These are phyloP conservation scores for Incumbomyces lentus DNA, from an alignment of 2,329 filamentous ascomycete genomes.

Conservation along the genomic window DNA sequence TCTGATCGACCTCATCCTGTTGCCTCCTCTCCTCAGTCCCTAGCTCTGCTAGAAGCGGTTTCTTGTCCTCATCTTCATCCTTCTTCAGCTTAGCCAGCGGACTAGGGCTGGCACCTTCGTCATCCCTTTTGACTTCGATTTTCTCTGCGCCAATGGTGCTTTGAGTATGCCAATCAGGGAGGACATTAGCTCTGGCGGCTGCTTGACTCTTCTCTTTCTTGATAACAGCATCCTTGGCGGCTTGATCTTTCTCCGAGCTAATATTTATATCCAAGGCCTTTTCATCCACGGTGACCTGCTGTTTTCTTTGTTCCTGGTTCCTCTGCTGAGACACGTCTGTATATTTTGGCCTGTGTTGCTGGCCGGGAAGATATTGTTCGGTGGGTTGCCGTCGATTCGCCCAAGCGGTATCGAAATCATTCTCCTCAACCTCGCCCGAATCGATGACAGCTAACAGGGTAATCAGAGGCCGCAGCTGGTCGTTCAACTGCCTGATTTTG, in stretches of 20 bases:
- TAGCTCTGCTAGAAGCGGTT: slow-evolving; percentile 10
- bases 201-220: slow-evolving; percentile 37
- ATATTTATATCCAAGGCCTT: slow-evolving; percentile 39
- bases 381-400: slow-evolving; percentile 37
- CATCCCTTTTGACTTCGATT: slow-evolving; percentile 9
- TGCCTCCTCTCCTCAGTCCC: slow-evolving; percentile 8
- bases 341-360: slow-evolving; percentile 31
- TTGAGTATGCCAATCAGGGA: slow-evolving; percentile 42
- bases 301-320: slow-evolving; percentile 27
- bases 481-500: slow-evolving; percentile 40
- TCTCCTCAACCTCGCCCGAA: slow-evolving; percentile 31
- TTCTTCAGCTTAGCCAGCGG: slow-evolving; percentile 5
- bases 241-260: slow-evolving; percentile 35
- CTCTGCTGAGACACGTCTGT: slow-evolving; percentile 28
- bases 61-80: slow-evolving; percentile 16
- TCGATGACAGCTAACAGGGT: slow-evolving; percentile 40
- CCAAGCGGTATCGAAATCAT: slow-evolving; percentile 41
- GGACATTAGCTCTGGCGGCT: slow-evolving; percentile 39
- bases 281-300: slow-evolving; percentile 34
- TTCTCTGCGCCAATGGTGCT: slow-evolving; percentile 14
- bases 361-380: slow-evolving; percentile 29
- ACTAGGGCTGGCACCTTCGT: not conserved
- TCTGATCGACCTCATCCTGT: slow-evolving; percentile 8
- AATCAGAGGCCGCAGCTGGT: slow-evolving; percentile 37
- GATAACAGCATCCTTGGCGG: slow-evolving; percentile 35